Evolutionary conservation across 805 yeast genomes (phyloP).

Genomic region (Kodamaea restingae): DNA sequence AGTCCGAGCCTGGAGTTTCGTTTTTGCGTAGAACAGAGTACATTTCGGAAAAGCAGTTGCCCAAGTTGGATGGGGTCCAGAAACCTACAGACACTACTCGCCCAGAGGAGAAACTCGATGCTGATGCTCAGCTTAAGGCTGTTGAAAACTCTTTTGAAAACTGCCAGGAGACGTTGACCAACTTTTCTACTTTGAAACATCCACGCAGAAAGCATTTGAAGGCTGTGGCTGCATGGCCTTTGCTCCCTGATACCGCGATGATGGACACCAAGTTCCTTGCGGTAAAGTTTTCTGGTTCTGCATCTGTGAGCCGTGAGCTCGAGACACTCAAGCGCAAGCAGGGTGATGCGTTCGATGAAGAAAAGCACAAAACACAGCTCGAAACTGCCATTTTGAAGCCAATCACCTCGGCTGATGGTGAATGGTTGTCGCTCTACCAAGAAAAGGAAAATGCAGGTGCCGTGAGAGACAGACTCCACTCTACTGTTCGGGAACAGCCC

Average conservation of each 20-base stretch:
- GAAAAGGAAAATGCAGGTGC: constrained; percentile 21
- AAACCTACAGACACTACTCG: constrained; percentile 15
- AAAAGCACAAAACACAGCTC: constrained; percentile 35
- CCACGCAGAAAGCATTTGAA: constrained; percentile 71
- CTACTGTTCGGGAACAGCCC: constrained; percentile 43
- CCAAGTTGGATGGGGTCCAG: constrained; percentile 17
- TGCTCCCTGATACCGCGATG: constrained; percentile 88
- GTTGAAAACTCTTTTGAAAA: constrained; percentile 78
- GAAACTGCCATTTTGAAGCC: constrained; percentile 70
- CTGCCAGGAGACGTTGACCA: constrained; percentile 45
- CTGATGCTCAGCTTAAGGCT: constrained; percentile 58
- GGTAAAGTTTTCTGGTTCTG: constrained; percentile 59
- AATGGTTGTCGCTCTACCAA: constrained; percentile 63
- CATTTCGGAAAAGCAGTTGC: constrained; percentile 57
- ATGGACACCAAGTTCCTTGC: constrained; percentile 72
- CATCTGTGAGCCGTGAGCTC: constrained; percentile 42
- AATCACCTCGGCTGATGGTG: constrained; percentile 65
- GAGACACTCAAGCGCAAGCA: constrained; percentile 26
- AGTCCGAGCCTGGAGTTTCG: constrained; percentile 54
- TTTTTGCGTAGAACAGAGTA: constrained; percentile 94
- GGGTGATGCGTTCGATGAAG: constrained; percentile 23
- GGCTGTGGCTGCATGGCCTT: constrained; percentile 74
- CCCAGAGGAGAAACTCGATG: constrained; percentile 35
- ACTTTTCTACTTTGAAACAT: constrained; percentile 52
- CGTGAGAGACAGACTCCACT: constrained; percentile 27